These are phyloP conservation scores for Venturia pyrina DNA, from an alignment of 2,329 filamentous ascomycete genomes.

Conservation along the genomic window DNA sequence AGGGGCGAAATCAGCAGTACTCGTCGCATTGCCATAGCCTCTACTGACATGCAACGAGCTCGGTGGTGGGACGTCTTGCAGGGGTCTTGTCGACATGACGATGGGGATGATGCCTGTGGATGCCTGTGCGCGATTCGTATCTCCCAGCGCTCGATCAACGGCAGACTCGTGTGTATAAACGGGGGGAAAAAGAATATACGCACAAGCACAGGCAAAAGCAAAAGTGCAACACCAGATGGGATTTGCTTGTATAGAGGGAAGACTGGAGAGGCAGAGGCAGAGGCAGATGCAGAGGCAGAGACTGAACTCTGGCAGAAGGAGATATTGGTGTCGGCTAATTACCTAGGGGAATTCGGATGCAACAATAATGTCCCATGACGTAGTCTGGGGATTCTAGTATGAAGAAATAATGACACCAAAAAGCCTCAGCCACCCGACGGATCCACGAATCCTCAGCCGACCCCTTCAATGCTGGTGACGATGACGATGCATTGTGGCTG, in stretches of 20 bases:
- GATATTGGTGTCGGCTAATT: too few species aligned
- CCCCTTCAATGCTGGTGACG: too few species aligned
- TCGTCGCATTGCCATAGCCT: not conserved
- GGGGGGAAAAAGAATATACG: too few species aligned
- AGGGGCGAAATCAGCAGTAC: conserved; percentile 28
- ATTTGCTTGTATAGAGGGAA: too few species aligned
- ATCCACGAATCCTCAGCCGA: not conserved
- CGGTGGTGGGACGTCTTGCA: not conserved
- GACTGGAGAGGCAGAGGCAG: too few species aligned
- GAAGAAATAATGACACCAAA: not conserved
- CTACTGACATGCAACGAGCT: not conserved
- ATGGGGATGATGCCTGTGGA: not conserved
- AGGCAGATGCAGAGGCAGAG: too few species aligned
- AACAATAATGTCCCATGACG: not conserved
- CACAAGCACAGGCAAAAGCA: too few species aligned
- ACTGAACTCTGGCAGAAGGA: too few species aligned
- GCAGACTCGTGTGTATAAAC: too few species aligned
- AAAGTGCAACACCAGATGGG: too few species aligned
- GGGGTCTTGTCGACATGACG: not conserved
- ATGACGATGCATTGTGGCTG: not conserved
- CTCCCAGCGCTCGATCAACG: too few species aligned
- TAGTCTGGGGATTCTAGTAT: not conserved
- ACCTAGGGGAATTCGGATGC: not conserved
- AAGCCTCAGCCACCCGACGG: not conserved
- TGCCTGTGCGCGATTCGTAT: not conserved